Evolutionary conservation across 139 green algal genomes (phyloP), one percentile per base, ranked within the genome.

Genomic region (Coccomyxa sp.): DNA sequence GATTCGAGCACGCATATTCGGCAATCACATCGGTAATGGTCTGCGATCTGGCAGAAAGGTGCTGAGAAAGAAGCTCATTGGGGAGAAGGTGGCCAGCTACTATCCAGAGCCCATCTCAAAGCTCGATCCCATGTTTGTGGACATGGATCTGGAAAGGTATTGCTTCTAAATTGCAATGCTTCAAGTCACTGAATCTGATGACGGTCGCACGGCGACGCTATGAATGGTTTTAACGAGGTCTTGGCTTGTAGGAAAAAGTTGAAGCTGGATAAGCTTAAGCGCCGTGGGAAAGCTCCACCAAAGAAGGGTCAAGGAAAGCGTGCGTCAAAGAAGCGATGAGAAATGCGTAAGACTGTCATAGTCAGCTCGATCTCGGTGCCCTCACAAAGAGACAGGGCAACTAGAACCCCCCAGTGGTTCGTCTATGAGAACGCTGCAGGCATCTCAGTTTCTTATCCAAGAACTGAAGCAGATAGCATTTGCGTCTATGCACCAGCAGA

Each of bases 1-100:
- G 79, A 85, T 91, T 4, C 82, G 84, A 30, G 82, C 90, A 12
- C 85, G 88, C 30, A 95, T 95, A 18, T 95, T 95, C 82, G 92
- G 91, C 63, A 91, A 80, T 0, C 83, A 91, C 74, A 90, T 94
- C 58, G 92, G 91, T 28, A 92, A 95, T 79, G 88, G 88, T 30
- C 66, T 93, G 84, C 85, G 86, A 27, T 94, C 89, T 11, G 92
- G 92, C 13, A 84, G 90, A 32, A 95, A 95, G 83, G 79, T 95
- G 21, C 81, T 95, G 77, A 76, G 88, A 23, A 79, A 84, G 59
- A 83, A 82, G 75, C 83, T 95, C 66, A 58, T 91, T 16, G 91
- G 91, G 0, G 45, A 83, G 25, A 85, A 87, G 51, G 67, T 95
- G 18, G 79, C 83, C 30, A 82, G 28, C 14, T 95, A 88, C 79